Percentiles rank a stretch among this genome's conserved stretches.
Conservation (phyloP, 2,329 filamentous ascomycete species). For the Oidium heveae region DNA sequence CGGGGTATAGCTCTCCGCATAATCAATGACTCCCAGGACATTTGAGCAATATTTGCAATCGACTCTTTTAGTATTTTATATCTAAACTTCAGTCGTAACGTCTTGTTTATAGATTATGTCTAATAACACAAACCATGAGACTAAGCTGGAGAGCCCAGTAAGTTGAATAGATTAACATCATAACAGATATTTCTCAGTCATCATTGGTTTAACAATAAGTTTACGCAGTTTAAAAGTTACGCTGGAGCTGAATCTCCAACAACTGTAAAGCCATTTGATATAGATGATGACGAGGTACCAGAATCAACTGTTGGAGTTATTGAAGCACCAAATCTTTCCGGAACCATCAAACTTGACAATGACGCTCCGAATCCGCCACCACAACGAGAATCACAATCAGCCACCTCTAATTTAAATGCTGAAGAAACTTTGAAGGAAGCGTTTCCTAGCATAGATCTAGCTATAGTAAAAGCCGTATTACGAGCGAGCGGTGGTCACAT, state of each 20-base stretch:
- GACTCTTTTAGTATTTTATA: no score
- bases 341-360: constrained; percentile 13
- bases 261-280: constrained; percentile 36
- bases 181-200: no score
- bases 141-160: not conserved
- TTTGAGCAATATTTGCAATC: no score
- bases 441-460: constrained; percentile 58
- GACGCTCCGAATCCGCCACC: constrained; percentile 20
- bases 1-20: no score
- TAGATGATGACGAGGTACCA: constrained; percentile 46
- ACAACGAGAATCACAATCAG: constrained; percentile 62
- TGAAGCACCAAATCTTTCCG: constrained; percentile 13
- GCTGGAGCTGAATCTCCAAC: constrained; percentile 36
- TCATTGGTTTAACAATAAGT: not conserved
- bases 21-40: no score
- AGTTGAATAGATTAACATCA: not conserved
- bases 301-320: constrained; percentile 26
- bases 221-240: constrained; percentile 8
- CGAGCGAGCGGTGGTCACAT: constrained; percentile 66
- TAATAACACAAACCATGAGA: no score
- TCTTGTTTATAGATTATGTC: no score
- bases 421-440: constrained; percentile 78
- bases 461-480: constrained; percentile 71
- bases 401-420: constrained; percentile 61
- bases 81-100: no score